Conservation (phyloP, 2,329 filamentous ascomycete genomes). For the Saccharata proteae region DNA sequence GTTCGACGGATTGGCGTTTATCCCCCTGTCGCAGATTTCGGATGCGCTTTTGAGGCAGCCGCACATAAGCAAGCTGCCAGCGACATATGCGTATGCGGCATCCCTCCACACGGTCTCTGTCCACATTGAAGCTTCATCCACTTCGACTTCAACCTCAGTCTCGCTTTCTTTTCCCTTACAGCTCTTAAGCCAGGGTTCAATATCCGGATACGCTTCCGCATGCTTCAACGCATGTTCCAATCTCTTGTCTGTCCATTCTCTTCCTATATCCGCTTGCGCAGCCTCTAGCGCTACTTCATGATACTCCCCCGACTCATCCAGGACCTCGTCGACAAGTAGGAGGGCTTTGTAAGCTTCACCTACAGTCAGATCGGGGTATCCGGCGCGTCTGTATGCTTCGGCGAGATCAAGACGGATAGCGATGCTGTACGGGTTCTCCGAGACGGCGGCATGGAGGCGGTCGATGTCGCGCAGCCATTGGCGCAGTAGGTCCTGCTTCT, state of each 20-base stretch:
- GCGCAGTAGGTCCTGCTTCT: no score
- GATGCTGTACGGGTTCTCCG: slow-evolving; percentile 25
- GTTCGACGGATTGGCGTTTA: slow-evolving; percentile 43
- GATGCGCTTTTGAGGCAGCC: slow-evolving; percentile 58
- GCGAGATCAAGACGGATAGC: slow-evolving; percentile 48
- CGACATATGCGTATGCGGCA: slow-evolving; percentile 21
- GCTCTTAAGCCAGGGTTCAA: not conserved
- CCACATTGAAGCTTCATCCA: slow-evolving; percentile 12
- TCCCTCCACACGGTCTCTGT: slow-evolving; percentile 14
- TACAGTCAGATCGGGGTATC: slow-evolving; percentile 79
- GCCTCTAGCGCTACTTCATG: slow-evolving; percentile 53
- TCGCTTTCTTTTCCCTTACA: not conserved
- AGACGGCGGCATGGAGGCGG: not conserved
- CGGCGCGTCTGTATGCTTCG: slow-evolving; percentile 57
- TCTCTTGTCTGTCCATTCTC: not conserved
- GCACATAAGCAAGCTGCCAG: slow-evolving; percentile 45
- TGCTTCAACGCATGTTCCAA: not conserved
- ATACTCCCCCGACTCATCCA: slow-evolving; percentile 71
- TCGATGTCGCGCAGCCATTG: no score
- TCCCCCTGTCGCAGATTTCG: slow-evolving; percentile 52
- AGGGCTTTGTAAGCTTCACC: slow-evolving; percentile 85
- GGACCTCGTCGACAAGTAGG: slow-evolving; percentile 70
- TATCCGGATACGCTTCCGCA: slow-evolving; percentile 1
- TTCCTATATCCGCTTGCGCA: slow-evolving; percentile 19
- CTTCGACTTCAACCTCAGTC: slow-evolving; percentile 7